Percentiles rank a stretch among this genome's conserved stretches.
Evolutionary conservation across 805 yeast genomes (phyloP).

Genomic region (Zygotorulaspora florentina): DNA sequence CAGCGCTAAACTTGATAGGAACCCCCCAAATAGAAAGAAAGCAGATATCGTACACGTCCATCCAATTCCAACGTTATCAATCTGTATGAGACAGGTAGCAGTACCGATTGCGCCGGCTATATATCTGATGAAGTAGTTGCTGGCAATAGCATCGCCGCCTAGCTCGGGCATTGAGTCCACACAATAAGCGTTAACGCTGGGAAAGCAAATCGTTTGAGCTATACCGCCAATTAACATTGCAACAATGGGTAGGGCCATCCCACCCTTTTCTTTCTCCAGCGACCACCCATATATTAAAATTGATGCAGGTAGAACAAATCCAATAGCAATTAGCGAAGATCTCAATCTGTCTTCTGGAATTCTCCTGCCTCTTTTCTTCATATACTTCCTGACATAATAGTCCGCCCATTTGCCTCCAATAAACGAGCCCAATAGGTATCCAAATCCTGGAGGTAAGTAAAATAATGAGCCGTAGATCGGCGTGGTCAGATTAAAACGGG

Average conservation of each 20-base stretch:
- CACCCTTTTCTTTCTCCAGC: slow-evolving; percentile 47
- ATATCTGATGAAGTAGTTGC: slow-evolving; percentile 49
- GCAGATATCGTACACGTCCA: slow-evolving; percentile 53
- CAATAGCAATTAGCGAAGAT: slow-evolving; percentile 38
- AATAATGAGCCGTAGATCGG: slow-evolving; percentile 52
- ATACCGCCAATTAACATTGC: slow-evolving; percentile 46
- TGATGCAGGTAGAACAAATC: slow-evolving; percentile 43
- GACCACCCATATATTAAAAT: slow-evolving; percentile 54
- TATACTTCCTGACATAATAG: slow-evolving; percentile 42
- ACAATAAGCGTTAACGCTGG: slow-evolving; percentile 53
- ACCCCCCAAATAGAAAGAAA: slow-evolving; percentile 39
- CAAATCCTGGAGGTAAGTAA: slow-evolving; percentile 55
- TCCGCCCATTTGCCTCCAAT: slow-evolving; percentile 55
- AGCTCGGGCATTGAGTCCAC: slow-evolving; percentile 49
- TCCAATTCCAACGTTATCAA: slow-evolving; percentile 50
- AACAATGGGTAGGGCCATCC: slow-evolving; percentile 51
- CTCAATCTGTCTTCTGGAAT: slow-evolving; percentile 52
- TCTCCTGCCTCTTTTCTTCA: slow-evolving; percentile 41
- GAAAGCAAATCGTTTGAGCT: slow-evolving; percentile 50
- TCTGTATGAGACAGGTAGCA: slow-evolving; percentile 45
- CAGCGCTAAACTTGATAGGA: slow-evolving; percentile 32
- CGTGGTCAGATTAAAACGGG: slow-evolving; percentile 45
- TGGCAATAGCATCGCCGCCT: slow-evolving; percentile 52
- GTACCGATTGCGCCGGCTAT: slow-evolving; percentile 49
- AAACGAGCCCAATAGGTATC: slow-evolving; percentile 47